phyloP scores from a whole-genome alignment of 805 yeast species.

The Grigorovia yakushimaensis region DNA sequence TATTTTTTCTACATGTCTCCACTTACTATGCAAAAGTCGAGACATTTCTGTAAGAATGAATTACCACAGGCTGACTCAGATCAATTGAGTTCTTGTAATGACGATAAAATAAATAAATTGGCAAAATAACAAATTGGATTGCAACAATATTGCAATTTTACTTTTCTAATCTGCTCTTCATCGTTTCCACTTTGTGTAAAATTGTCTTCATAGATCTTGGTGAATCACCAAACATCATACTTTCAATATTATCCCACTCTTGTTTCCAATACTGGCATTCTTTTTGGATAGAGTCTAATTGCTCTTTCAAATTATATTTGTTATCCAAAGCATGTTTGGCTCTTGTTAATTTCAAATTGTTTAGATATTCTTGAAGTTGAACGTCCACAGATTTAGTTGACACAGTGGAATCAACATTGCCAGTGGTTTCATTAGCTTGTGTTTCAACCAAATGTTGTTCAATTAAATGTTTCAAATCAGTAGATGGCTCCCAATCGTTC shows the following conservation, averaged over 20 bases:
- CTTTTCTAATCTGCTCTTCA: constrained; percentile 10
- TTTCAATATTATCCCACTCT: constrained; percentile 24
- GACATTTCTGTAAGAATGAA: neutral
- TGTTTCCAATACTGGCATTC: constrained; percentile 26
- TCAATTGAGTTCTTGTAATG: no score
- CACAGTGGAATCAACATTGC: constrained; percentile 4
- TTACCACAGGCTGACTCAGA: no score
- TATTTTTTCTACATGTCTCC: constrained; percentile 7
- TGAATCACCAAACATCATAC: constrained; percentile 24
- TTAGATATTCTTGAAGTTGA: constrained; percentile 17
- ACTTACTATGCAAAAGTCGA: neutral
- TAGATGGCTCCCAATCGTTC: constrained; percentile 18
- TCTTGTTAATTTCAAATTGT: constrained; percentile 23
- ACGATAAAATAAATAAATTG: constrained; percentile 1
- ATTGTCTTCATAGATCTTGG: constrained; percentile 22
- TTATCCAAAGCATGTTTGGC: constrained; percentile 26
- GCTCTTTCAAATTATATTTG: constrained; percentile 18
- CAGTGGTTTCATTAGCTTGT: constrained; percentile 8
- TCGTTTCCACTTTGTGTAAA: constrained; percentile 18
- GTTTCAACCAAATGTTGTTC: constrained; percentile 13
- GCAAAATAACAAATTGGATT: neutral
- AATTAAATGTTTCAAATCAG: constrained; percentile 12
- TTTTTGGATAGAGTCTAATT: constrained; percentile 13
- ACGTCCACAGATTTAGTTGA: constrained; percentile 1
- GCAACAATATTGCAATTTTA: neutral